phyloP scores from a whole-genome alignment of 2,329 filamentous ascomycete species.

The Clonostachys chloroleuca region DNA sequence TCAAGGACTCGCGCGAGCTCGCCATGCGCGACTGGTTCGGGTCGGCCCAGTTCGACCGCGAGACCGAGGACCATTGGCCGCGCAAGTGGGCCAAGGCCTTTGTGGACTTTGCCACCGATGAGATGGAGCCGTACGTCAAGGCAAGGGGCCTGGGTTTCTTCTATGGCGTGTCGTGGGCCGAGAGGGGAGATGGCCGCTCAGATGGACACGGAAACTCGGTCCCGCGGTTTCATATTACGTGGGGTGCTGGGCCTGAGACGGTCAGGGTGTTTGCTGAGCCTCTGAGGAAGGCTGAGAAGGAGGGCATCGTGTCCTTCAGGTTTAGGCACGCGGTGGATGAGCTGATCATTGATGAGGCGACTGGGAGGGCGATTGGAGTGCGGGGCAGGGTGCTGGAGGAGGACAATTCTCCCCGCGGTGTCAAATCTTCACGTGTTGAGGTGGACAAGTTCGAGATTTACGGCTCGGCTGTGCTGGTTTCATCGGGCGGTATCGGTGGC shows the following conservation, averaged over 20 bases:
- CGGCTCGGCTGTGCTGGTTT: slow-evolving; percentile 47
- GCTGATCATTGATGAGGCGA: slow-evolving; percentile 40
- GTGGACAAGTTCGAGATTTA: slow-evolving; percentile 47
- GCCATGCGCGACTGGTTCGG: slow-evolving; percentile 56
- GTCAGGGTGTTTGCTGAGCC: slow-evolving; percentile 54
- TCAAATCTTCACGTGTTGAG: slow-evolving; percentile 41
- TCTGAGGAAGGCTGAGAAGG: slow-evolving; percentile 46
- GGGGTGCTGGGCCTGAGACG: slow-evolving; percentile 58
- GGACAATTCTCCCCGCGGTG: slow-evolving; percentile 44
- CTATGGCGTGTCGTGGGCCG: slow-evolving; percentile 55
- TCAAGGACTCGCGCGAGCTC: slow-evolving; percentile 51
- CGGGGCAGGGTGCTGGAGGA: slow-evolving; percentile 46
- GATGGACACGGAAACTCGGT: slow-evolving; percentile 59
- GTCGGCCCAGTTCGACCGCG: slow-evolving; percentile 53
- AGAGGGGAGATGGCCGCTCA: slow-evolving; percentile 50
- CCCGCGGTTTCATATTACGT: slow-evolving; percentile 57
- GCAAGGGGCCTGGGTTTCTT: slow-evolving; percentile 46
- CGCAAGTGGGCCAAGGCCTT: slow-evolving; percentile 59
- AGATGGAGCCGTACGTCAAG: slow-evolving; percentile 54
- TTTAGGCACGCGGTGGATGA: slow-evolving; percentile 55
- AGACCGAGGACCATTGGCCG: slow-evolving; percentile 52
- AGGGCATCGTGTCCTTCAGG: slow-evolving; percentile 48
- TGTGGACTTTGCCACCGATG: slow-evolving; percentile 55
- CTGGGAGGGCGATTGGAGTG: slow-evolving; percentile 47
- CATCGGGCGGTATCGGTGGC: slow-evolving; percentile 57